Evolutionary conservation across 805 yeast genomes (phyloP), one percentile per base, ranked within the genome.

Genomic region (Priceomyces castillae): DNA sequence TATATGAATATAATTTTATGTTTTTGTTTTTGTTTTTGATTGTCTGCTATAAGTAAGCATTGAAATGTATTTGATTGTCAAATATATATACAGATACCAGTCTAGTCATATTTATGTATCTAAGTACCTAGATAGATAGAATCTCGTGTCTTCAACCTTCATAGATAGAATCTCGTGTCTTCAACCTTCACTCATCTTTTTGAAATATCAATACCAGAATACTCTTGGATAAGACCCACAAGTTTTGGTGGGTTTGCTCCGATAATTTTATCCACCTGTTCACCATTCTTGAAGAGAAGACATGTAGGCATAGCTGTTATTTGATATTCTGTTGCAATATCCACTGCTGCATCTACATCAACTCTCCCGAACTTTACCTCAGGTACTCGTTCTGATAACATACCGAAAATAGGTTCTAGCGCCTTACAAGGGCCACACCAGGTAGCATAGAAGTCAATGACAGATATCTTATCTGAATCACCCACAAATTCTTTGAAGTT

Each of bases 251-350:
- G 73, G 54, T 78, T 73, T 14, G 90, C 92, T 31, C 94, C 94
- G 18, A 84, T 76, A 26, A 84, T 66, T 39, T 76, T 77, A 15
- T 75, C 80, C 3, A 79, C 59, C 37, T 76, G 65, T 42, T 77
- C 74, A 18, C 88, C 88, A 39, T 80, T 70, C 58, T 82, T 79
- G 62, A 79, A 78, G 25, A 82, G 63, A 17, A 83, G 54, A 46
- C 83, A 81, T 2, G 92, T 86, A 37, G 94, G 94, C 90, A 85
- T 83, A 30, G 92, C 89, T 18, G 78, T 67, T 40, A 85, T 70
- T 9, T 78, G 82, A 56, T 79, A 78, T 46, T 77, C 81, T 43
- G 59, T 65, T 7, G 90, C 87, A 41, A 84, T 65, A 33, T 81
- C 87, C 14, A 64, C 67, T 22, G 76, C 74, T 31, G 73, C 69